A percentile compares a stretch with the other conserved stretches of the same genome.
phyloP scores from a whole-genome alignment of 192 early-diverging fungal genomes.

The Backusella sp. region DNA sequence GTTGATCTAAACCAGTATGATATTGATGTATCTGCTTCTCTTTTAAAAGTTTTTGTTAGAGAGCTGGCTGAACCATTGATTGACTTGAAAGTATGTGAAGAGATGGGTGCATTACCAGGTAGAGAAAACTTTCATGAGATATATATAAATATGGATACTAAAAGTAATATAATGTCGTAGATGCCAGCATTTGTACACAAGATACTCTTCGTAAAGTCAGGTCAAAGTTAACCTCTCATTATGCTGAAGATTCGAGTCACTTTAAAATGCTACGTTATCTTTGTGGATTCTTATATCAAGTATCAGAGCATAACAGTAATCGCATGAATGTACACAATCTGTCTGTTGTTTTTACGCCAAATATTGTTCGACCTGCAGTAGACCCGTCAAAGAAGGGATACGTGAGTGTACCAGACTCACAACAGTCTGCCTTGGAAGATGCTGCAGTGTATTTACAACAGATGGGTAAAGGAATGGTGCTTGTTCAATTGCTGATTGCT shows the following conservation, averaged over 20 bases:
- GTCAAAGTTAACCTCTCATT: constrained; percentile 31
- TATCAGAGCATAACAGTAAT: constrained; percentile 71
- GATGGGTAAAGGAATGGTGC: constrained; percentile 33
- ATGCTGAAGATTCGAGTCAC: constrained; percentile 50
- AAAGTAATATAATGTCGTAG: not conserved
- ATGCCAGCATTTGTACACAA: constrained; percentile 12
- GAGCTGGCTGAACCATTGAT: constrained; percentile 80
- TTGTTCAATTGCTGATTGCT: constrained; percentile 15
- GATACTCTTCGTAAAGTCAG: constrained; percentile 23
- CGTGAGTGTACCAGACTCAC: not conserved
- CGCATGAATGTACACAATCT: constrained; percentile 84
- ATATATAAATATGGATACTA: not conserved
- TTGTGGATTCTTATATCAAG: constrained; percentile 68
- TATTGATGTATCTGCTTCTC: constrained; percentile 76
- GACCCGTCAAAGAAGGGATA: not conserved
- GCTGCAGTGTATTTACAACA: constrained; percentile 25
- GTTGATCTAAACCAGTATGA: constrained; percentile 64
- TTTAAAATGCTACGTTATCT: constrained; percentile 58
- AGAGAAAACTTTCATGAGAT: not conserved
- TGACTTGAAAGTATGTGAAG: constrained; percentile 53
- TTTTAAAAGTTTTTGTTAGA: constrained; percentile 83
- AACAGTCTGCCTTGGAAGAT: constrained; percentile 14
- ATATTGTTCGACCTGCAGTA: constrained; percentile 58
- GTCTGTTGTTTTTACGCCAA: constrained; percentile 86
- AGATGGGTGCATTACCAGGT: constrained; percentile 44